Evolutionary conservation across 2,329 filamentous ascomycete genomes (phyloP).

Genomic region (Fusarium oligoseptatum): DNA sequence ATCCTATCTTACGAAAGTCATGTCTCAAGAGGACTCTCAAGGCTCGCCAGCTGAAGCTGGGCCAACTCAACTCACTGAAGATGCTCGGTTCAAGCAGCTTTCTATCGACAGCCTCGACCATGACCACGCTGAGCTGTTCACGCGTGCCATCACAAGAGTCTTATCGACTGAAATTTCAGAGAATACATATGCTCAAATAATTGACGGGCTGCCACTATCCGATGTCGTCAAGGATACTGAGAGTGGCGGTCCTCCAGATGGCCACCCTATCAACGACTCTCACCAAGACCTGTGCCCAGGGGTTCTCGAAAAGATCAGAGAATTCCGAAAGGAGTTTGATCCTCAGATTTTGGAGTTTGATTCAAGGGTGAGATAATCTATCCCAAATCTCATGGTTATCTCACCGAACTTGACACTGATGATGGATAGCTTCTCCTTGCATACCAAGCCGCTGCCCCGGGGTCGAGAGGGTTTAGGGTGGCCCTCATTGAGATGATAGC

Average conservation of each 20-base stretch:
- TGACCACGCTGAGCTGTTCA: not conserved
- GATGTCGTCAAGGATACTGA: not conserved
- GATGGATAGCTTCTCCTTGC: slow-evolving; percentile 39
- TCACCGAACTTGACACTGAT: not conserved
- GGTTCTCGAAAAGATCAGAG: not conserved
- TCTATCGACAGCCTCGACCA: not conserved
- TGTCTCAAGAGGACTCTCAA: not conserved
- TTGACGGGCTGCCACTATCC: not conserved
- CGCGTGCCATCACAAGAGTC: not conserved
- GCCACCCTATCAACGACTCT: not conserved
- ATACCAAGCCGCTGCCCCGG: slow-evolving; percentile 40
- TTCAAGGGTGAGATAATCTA: not conserved
- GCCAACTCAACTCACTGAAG: not conserved
- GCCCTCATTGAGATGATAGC: slow-evolving; percentile 51
- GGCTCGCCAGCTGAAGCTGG: not conserved
- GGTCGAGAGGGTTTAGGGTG: slow-evolving; percentile 45
- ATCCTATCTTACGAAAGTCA: not conserved
- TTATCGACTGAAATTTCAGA: not conserved
- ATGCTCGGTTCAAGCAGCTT: not conserved
- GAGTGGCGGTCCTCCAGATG: not conserved
- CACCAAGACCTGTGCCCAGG: not conserved
- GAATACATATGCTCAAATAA: not conserved
- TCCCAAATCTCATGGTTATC: not conserved
- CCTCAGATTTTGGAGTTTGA: not conserved
- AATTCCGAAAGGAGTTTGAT: not conserved